phyloP scores from a whole-genome alignment of 306 rosid species.

The Corylus avellana region DNA sequence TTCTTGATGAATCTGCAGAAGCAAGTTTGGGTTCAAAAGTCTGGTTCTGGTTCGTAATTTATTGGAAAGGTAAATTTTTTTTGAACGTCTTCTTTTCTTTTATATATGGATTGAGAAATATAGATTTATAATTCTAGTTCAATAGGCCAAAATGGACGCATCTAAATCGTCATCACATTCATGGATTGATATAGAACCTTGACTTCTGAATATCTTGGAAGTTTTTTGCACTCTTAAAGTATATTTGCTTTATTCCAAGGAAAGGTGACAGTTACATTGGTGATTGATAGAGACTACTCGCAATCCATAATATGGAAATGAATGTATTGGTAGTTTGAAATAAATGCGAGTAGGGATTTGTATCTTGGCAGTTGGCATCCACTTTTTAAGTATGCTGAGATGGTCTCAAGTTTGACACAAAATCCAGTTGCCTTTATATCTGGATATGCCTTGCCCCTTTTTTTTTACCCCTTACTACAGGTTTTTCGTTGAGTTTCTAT shows the following conservation, averaged over 20 bases:
- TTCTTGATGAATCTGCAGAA: slow-evolving; percentile 54
- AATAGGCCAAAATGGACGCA: background rate
- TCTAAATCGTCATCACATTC: background rate
- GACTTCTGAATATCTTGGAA: background rate
- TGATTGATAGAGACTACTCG: background rate
- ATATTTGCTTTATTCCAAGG: background rate
- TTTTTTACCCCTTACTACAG: background rate
- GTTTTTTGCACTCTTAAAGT: background rate
- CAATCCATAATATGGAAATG: background rate
- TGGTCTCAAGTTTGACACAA: background rate
- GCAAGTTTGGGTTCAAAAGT: slow-evolving; percentile 85
- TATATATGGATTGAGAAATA: background rate
- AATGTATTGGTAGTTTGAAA: background rate
- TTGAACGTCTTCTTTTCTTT: background rate
- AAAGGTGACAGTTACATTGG: background rate
- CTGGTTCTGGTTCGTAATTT: slow-evolving; percentile 66
- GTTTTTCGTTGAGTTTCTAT: background rate
- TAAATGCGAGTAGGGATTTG: background rate
- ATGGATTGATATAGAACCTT: background rate
- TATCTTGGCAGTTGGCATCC: background rate
- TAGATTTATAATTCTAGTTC: background rate
- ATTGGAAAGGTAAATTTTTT: slow-evolving; percentile 50
- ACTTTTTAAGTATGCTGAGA: background rate
- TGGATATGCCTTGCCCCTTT: background rate
- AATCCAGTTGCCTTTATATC: background rate